phyloP scores from a whole-genome alignment of 192 early-diverging fungal genomes.

The Thamnidium elegans region DNA sequence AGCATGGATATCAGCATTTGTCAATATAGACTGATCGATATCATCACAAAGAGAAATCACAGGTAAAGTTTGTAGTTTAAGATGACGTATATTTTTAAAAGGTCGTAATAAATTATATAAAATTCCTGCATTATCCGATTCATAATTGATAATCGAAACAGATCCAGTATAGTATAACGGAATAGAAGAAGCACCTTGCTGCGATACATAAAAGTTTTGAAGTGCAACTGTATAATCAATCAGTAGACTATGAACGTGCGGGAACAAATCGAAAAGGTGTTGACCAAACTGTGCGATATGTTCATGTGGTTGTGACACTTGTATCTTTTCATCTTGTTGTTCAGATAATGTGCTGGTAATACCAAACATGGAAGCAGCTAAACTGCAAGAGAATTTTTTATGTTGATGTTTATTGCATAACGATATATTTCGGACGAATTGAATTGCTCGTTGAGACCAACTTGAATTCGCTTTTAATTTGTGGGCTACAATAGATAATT shows the following conservation, averaged over 20 bases:
- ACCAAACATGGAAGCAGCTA: not conserved
- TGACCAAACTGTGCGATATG: conserved; percentile 2
- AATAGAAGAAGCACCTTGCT: no score
- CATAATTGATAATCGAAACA: conserved; percentile 3
- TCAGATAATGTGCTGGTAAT: not conserved
- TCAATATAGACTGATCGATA: conserved; percentile 15
- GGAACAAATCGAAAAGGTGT: conserved; percentile 7
- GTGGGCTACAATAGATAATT: not conserved
- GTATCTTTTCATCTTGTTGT: not conserved
- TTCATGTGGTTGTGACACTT: not conserved
- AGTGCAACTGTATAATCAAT: conserved; percentile 1
- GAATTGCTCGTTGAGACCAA: conserved; percentile 9
- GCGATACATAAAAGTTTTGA: not conserved
- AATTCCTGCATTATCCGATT: not conserved
- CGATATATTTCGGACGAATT: not conserved
- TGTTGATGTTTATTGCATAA: not conserved
- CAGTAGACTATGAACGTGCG: not conserved
- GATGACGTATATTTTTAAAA: conserved; percentile 3
- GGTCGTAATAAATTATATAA: not conserved
- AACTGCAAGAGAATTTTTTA: not conserved
- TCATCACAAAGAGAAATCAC: conserved; percentile 13
- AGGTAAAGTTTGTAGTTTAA: not conserved
- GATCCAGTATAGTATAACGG: conserved; percentile 7
- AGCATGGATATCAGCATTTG: not conserved
- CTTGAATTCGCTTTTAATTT: not conserved